Conservation (phyloP, 2,329 filamentous ascomycete genomes). For the Hymenotorrendiella dingleyae region DNA sequence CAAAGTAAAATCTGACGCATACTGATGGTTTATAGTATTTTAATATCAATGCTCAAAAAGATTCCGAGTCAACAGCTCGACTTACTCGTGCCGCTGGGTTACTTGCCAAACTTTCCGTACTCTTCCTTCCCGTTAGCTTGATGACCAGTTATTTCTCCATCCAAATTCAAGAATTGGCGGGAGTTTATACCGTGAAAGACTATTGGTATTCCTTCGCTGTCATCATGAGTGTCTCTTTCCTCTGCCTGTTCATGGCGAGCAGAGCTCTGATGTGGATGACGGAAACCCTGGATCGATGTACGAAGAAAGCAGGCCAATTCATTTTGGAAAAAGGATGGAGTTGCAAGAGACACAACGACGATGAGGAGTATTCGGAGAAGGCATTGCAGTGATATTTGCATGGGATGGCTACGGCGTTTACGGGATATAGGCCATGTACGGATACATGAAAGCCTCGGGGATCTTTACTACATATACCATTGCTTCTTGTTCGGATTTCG, state of each 20-base stretch:
- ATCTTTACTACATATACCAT: too few species aligned
- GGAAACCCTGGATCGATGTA: conserved; percentile 35
- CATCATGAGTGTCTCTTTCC: conserved; percentile 53
- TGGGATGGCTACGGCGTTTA: too few species aligned
- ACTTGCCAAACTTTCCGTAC: conserved; percentile 67
- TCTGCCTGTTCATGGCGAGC: conserved; percentile 50
- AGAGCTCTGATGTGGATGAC: conserved; percentile 41
- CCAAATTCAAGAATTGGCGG: conserved; percentile 51
- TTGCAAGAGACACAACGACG: too few species aligned
- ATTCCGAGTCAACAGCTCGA: conserved; percentile 65
- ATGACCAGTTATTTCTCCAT: conserved; percentile 72
- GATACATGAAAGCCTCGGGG: too few species aligned
- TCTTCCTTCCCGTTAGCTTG: conserved; percentile 69
- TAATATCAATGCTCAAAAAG: conserved; percentile 70
- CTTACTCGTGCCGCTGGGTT: conserved; percentile 67
- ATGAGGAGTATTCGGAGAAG: too few species aligned
- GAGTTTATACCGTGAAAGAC: conserved; percentile 51
- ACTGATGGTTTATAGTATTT: conserved; percentile 52
- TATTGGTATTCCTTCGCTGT: conserved; percentile 67
- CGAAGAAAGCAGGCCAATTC: conserved; percentile 6
- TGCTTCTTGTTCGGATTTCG: too few species aligned
- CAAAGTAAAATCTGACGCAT: background rate
- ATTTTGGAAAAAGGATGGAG: conserved; percentile 6
- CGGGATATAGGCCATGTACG: too few species aligned
- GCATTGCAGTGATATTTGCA: too few species aligned